Evolutionary conservation across 139 green algal genomes (phyloP).

Genomic region (Dunaliella primolecta): DNA sequence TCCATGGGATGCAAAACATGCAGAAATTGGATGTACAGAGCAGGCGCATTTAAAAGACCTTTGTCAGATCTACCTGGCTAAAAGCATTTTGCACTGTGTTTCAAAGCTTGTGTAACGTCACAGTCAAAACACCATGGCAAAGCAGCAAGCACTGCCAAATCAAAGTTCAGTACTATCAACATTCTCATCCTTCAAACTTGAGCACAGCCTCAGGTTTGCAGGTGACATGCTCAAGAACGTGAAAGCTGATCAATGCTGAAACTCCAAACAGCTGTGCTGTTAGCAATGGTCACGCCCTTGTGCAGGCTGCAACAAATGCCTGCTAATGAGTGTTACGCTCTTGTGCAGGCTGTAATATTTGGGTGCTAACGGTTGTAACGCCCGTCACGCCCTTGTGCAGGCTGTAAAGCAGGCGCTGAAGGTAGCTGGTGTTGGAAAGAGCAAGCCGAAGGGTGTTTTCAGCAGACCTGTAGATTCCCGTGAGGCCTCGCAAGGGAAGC

Average conservation of each 20-base stretch:
- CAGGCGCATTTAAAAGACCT: too few species aligned
- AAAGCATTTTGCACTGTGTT: too few species aligned
- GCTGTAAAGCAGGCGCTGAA: not conserved
- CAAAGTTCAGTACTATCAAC: not conserved
- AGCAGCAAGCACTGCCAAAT: not conserved
- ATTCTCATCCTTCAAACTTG: not conserved
- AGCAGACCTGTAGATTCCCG: not conserved
- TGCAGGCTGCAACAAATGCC: not conserved
- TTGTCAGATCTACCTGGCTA: too few species aligned
- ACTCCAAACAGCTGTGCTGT: too few species aligned
- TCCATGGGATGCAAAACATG: not conserved
- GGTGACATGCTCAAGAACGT: too few species aligned
- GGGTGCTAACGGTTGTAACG: not conserved
- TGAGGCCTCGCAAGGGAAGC: slow-evolving; percentile 2
- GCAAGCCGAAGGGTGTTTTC: not conserved
- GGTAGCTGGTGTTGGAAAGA: not conserved
- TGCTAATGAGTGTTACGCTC: too few species aligned
- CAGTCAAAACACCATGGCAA: too few species aligned
- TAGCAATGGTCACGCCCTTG: not conserved
- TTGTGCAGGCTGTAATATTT: not conserved
- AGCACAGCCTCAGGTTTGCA: too few species aligned
- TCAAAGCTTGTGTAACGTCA: too few species aligned
- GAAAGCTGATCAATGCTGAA: too few species aligned
- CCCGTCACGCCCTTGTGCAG: not conserved
- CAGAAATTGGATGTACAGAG: too few species aligned